Evolutionary conservation across 2,329 filamentous ascomycete species (phyloP).

Genomic region (Coleophoma crateriformis): DNA sequence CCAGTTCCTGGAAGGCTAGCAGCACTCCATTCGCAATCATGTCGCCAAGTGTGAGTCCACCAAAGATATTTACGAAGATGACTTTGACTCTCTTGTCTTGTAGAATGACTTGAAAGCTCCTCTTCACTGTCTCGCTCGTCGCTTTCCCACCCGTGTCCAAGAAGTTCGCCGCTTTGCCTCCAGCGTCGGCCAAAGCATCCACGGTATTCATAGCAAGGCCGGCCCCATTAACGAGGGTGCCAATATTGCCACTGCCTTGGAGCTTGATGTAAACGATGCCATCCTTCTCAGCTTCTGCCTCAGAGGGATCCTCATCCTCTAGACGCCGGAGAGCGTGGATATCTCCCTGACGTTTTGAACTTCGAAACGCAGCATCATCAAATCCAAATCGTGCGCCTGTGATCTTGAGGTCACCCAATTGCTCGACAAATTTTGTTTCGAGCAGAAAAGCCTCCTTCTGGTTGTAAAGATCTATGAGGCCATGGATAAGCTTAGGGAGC

Average conservation of each 20-base stretch:
- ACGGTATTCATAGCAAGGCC: slow-evolving; percentile 89
- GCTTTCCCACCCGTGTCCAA: slow-evolving; percentile 88
- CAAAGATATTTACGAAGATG: slow-evolving; percentile 68
- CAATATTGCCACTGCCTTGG: slow-evolving; percentile 55
- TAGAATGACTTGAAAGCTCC: slow-evolving; percentile 69
- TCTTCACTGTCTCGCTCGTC: slow-evolving; percentile 73
- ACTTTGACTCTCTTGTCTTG: slow-evolving; percentile 67
- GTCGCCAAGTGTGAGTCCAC: slow-evolving; percentile 56
- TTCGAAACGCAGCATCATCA: slow-evolving; percentile 65
- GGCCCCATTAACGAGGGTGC: slow-evolving; percentile 83
- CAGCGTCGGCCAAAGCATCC: slow-evolving; percentile 65
- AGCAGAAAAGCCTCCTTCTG: slow-evolving; percentile 61
- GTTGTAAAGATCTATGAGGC: slow-evolving; percentile 53
- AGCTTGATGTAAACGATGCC: slow-evolving; percentile 77
- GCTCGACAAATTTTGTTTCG: slow-evolving; percentile 41
- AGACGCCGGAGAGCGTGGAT: slow-evolving; percentile 52
- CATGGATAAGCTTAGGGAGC: slow-evolving; percentile 42
- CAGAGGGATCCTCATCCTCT: slow-evolving; percentile 44
- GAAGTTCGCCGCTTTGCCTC: slow-evolving; percentile 73
- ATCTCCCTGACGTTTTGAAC: slow-evolving; percentile 52
- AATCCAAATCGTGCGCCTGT: slow-evolving; percentile 55
- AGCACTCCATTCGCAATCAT: slow-evolving; percentile 78
- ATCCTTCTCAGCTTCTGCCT: slow-evolving; percentile 57
- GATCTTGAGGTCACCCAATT: slow-evolving; percentile 38
- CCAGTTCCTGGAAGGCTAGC: slow-evolving; percentile 64